Evolutionary conservation across 305 asterid species (phyloP), one percentile per base, ranked within the genome.

Genomic region (Fraxinus baroniana): DNA sequence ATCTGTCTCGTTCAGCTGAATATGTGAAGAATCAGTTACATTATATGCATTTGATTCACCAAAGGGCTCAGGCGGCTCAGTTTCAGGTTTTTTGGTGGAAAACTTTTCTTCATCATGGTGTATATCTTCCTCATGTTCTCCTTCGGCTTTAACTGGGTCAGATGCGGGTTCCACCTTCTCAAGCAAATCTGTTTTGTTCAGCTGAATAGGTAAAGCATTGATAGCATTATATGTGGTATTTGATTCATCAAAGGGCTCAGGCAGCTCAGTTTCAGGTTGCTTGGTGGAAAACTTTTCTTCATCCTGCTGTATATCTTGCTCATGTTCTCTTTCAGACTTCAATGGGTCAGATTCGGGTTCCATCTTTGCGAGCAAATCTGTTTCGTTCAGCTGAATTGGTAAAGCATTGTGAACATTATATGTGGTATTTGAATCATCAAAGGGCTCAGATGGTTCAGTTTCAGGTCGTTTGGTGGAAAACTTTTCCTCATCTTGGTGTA

Each of bases 231-330:
- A 79, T 55, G 66, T 70, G 32, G 82, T 77, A 81, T 85, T 80
- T 44, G 88, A 83, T 74, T 85, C 84, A 73, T 79, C 91, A 32
- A 70, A 89, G 83, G 83, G 79, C 79, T 83, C 81, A 84, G 83
- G 78, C 72, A 77, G 80, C 55, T 90, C 94, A 22, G 85, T 79
- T 77, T 90, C 97, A 86, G 88, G 78, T 77, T 66, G 88, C 82
- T 89, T 90, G 9, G 83, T 1, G 66, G 81, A 81, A 32, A 70
- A 13, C 10, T 44, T 77, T 75, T 87, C 83, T 5, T 62, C 71
- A 62, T 68, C 77, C 70, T 84, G 80, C 36, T 90, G 85, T 78
- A 78, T 55, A 83, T 82, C 89, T 36, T 39, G 84, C 77, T 84
- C 84, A 81, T 35, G 73, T 83, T 73, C 89, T 46, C 78, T 75